These are phyloP conservation scores for Emmonsia crescens DNA, from an alignment of 2,329 filamentous ascomycete genomes.

Conservation along the genomic window DNA sequence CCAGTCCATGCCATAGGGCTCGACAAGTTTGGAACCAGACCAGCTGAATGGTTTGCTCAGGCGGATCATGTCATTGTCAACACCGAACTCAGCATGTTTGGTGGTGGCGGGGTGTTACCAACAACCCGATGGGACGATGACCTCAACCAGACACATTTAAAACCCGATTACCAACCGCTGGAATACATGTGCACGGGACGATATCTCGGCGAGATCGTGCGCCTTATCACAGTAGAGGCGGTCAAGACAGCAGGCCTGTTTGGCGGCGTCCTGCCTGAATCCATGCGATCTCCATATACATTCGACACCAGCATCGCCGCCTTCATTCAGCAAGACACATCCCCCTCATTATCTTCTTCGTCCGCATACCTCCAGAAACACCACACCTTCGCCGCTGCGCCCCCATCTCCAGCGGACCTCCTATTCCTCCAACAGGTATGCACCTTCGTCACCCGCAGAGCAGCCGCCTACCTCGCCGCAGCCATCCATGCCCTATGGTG, in stretches of 20 bases:
- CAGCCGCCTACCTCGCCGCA: conserved; percentile 52
- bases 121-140: conserved; percentile 52
- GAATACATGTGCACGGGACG: conserved; percentile 55
- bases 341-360: conserved; percentile 27
- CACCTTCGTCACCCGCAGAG: conserved; percentile 46
- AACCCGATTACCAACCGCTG: conserved; percentile 54
- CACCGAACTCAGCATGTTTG: conserved; percentile 58
- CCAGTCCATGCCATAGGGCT: conserved; percentile 44
- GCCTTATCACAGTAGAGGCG: conserved; percentile 50
- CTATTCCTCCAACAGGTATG: conserved; percentile 44
- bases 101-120: conserved; percentile 44
- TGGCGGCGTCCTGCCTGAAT: conserved; percentile 45
- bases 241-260: conserved; percentile 47
- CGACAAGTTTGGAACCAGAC: conserved; percentile 46
- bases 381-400: conserved; percentile 39
- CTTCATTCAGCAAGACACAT: conserved; percentile 42
- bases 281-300: conserved; percentile 45
- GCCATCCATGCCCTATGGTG: conserved; percentile 53
- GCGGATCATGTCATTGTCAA: conserved; percentile 55
- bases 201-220: conserved; percentile 53
- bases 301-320: conserved; percentile 51
- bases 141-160: conserved; percentile 45
- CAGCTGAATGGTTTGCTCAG: conserved; percentile 44
- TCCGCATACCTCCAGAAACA: conserved; percentile 40
- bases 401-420: conserved; percentile 41